phyloP scores from a whole-genome alignment of 345 rosid species.

The Cardamine chenopodiifolia region DNA sequence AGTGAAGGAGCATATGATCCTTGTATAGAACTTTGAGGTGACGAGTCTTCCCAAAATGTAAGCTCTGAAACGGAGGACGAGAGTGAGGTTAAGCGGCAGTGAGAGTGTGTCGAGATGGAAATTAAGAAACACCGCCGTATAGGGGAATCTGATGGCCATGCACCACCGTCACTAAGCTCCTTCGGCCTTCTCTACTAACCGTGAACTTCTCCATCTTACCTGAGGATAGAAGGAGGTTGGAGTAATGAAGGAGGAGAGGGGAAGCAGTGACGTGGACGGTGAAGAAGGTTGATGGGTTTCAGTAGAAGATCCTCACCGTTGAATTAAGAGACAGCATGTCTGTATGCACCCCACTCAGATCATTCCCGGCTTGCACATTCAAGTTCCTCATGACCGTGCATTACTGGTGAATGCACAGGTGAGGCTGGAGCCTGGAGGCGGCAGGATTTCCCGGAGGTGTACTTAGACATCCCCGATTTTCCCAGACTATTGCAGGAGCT shows the following conservation, averaged over 20 bases:
- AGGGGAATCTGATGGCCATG: constrained; percentile 74
- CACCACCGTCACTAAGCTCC: constrained; percentile 57
- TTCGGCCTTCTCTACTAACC: constrained; percentile 57
- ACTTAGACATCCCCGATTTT: too few species aligned
- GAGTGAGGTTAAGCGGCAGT: constrained; percentile 77
- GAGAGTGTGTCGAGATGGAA: constrained; percentile 47
- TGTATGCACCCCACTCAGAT: constrained; percentile 75
- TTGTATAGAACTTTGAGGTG: constrained; percentile 60
- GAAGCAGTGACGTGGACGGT: constrained; percentile 91
- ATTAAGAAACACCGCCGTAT: constrained; percentile 77
- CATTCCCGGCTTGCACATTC: constrained; percentile 87
- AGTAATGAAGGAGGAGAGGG: constrained; percentile 71
- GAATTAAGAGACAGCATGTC: constrained; percentile 91
- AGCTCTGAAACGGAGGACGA: constrained; percentile 75
- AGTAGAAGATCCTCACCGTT: constrained; percentile 82
- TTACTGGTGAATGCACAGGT: too few species aligned
- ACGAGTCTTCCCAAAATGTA: constrained; percentile 77
- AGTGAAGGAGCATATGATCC: constrained; percentile 62
- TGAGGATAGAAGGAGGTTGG: constrained; percentile 77
- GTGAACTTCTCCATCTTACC: constrained; percentile 89
- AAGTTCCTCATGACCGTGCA: constrained; percentile 83
- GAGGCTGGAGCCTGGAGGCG: too few species aligned
- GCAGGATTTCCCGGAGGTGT: too few species aligned
- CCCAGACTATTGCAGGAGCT: too few species aligned
- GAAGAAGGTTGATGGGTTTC: constrained; percentile 84